These are phyloP conservation scores for Citrus sp. DNA, from an alignment of 345 rosid species.

Conservation along the genomic window DNA sequence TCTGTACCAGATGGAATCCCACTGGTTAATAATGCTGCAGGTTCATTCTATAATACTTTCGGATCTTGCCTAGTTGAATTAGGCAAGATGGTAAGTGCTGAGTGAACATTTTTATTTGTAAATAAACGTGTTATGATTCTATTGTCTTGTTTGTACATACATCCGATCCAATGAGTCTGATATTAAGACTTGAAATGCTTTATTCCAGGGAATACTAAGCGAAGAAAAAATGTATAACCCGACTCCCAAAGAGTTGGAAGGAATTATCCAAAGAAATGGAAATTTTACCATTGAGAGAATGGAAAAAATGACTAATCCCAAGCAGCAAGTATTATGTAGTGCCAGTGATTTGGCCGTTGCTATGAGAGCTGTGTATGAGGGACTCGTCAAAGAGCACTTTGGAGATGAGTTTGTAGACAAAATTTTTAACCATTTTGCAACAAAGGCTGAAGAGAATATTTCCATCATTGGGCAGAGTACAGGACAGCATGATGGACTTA, in stretches of 20 bases:
- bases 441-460: not conserved
- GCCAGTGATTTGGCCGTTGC: too few relatives aligned
- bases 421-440: not conserved
- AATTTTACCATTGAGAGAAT: conserved; percentile 4
- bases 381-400: conserved; percentile 13
- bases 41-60: not conserved
- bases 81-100: not conserved
- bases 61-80: not conserved
- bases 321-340: not conserved
- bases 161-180: too few relatives aligned
- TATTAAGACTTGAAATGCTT: not conserved
- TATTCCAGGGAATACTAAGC: not conserved
- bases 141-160: too few relatives aligned
- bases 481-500: not conserved
- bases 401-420: not conserved
- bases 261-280: not conserved
- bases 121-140: too few relatives aligned
- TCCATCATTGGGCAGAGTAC: not conserved
- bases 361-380: conserved; percentile 19
- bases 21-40: not conserved
- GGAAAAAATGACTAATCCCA: not conserved
- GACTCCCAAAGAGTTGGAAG: conserved; percentile 6
- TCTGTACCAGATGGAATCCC: not conserved
- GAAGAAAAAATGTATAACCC: conserved; percentile 14
- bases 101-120: too few relatives aligned